These are phyloP conservation scores for Myxozyma neglecta DNA, from an alignment of 805 yeast genomes.

Conservation along the genomic window DNA sequence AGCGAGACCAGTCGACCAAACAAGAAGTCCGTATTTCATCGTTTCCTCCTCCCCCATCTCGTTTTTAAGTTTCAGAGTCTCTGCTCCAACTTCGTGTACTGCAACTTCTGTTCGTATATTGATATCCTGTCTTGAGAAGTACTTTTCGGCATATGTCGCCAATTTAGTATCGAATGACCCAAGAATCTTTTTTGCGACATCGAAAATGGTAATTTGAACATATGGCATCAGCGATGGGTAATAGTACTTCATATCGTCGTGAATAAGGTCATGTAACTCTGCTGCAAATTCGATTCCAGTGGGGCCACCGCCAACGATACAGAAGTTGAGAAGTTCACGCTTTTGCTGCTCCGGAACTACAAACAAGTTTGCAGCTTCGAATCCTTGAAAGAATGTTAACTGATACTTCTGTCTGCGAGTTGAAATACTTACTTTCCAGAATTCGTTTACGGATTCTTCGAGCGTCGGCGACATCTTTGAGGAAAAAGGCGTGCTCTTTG, in stretches of 20 bases:
- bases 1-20: conserved; percentile 77
- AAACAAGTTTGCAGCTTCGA: conserved; percentile 65
- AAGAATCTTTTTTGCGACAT: conserved; percentile 63
- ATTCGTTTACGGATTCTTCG: conserved; percentile 55
- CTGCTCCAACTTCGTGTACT: conserved; percentile 57
- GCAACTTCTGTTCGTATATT: conserved; percentile 63
- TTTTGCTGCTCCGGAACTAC: conserved; percentile 63
- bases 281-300: conserved; percentile 75
- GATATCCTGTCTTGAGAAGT: conserved; percentile 61
- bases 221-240: conserved; percentile 63
- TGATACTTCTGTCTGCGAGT: background rate
- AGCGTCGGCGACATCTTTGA: conserved; percentile 69
- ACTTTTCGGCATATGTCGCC: conserved; percentile 60
- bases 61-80: conserved; percentile 58
- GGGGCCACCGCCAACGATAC: conserved; percentile 74
- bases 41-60: conserved; percentile 46
- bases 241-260: conserved; percentile 58
- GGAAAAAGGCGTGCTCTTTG: conserved; percentile 53
- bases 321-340: conserved; percentile 59
- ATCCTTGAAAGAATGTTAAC: conserved; percentile 35
- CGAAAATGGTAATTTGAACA: conserved; percentile 68
- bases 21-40: conserved; percentile 60
- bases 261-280: conserved; percentile 62
- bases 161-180: conserved; percentile 66
- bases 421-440: conserved; percentile 39